These are phyloP conservation scores for Oryza coarctata DNA, from an alignment of 176 grass and related monocot species.

Conservation along the genomic window DNA sequence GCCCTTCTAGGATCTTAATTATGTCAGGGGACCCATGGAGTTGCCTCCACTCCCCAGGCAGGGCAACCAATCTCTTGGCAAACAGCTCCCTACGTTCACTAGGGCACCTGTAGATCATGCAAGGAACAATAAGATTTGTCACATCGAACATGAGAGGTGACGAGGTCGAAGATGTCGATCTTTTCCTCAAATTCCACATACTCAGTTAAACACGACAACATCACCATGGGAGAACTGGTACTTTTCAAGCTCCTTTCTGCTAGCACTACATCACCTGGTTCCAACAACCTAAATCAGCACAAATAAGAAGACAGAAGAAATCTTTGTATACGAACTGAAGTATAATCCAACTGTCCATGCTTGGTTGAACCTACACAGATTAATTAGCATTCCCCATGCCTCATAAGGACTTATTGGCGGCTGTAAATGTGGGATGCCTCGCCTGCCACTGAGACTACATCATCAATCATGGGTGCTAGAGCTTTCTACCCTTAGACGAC, in stretches of 20 bases:
- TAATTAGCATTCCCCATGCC: slow-evolving; percentile 33
- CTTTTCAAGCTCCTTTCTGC: slow-evolving; percentile 49
- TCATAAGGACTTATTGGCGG: slow-evolving; percentile 28
- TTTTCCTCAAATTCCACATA: neutral
- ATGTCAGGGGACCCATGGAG: slow-evolving; percentile 52
- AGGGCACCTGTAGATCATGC: slow-evolving; percentile 50
- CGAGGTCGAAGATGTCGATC: no score
- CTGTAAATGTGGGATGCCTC: slow-evolving; percentile 81
- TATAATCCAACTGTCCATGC: neutral
- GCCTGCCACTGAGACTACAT: slow-evolving; percentile 44
- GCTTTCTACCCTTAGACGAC: no score
- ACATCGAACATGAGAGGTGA: neutral
- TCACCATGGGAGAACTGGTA: slow-evolving; percentile 85
- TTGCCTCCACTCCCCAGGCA: slow-evolving; percentile 83
- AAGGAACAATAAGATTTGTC: neutral
- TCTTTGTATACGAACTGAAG: neutral
- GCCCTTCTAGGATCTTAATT: slow-evolving; percentile 69
- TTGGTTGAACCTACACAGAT: neutral
- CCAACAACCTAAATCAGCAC: slow-evolving; percentile 52
- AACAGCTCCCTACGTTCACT: slow-evolving; percentile 52
- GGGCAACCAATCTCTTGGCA: slow-evolving; percentile 80
- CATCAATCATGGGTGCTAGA: no score
- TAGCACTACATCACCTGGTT: slow-evolving; percentile 62
- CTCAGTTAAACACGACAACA: slow-evolving; percentile 73
- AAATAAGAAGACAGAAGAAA: slow-evolving; percentile 3